Evolutionary conservation across 495 filamentous ascomycete species (phyloP).

Genomic region (Haplographium delicatum): DNA sequence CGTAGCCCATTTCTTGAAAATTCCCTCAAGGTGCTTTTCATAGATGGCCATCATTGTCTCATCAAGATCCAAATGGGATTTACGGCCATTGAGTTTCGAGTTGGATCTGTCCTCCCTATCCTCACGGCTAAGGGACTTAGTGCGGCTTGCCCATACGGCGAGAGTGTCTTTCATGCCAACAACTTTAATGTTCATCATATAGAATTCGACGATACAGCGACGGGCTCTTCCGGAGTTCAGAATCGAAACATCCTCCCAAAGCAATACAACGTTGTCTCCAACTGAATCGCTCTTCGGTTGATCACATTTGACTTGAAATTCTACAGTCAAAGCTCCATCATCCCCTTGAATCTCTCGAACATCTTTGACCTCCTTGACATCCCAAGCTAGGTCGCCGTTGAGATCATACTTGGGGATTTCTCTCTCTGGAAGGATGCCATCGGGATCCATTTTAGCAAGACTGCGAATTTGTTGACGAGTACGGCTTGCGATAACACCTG

Average conservation of each 20-base stretch:
- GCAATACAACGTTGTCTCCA: too few species aligned
- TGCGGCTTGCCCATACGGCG: too few species aligned
- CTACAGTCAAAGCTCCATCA: not conserved
- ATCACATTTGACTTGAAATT: slow-evolving; percentile 5
- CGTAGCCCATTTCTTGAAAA: too few species aligned
- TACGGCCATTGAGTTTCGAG: too few species aligned
- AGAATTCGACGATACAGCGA: slow-evolving; percentile 2
- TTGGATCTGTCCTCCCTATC: too few species aligned
- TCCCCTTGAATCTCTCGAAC: not conserved
- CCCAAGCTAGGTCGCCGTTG: slow-evolving; percentile 10
- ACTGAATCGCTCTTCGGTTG: not conserved
- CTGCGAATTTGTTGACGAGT: slow-evolving; percentile 10
- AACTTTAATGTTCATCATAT: not conserved
- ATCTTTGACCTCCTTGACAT: not conserved
- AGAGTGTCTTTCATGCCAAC: slow-evolving; percentile 1
- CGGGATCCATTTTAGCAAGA: not conserved
- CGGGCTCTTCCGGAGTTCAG: not conserved
- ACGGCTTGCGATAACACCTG: slow-evolving; percentile 15
- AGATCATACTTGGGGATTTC: slow-evolving; percentile 4
- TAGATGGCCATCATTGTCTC: too few species aligned
- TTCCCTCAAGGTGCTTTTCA: too few species aligned
- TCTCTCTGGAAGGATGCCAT: slow-evolving; percentile 4
- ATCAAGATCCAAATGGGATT: too few species aligned
- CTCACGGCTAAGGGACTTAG: too few species aligned
- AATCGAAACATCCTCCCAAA: slow-evolving; percentile 8